These are phyloP conservation scores for Adansonia grandidieri DNA, from an alignment of 441 rosid species.

Conservation along the genomic window DNA sequence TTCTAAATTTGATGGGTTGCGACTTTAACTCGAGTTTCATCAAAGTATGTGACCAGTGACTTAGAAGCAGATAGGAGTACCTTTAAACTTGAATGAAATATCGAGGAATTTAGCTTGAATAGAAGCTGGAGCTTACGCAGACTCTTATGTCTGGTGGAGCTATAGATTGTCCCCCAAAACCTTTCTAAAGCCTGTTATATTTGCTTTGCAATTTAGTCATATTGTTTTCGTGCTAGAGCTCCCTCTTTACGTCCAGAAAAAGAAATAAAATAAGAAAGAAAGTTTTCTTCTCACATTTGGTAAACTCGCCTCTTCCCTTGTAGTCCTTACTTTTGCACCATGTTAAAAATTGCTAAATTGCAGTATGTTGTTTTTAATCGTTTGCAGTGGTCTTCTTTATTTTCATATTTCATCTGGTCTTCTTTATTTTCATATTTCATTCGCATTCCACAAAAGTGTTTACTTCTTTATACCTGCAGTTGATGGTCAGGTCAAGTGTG, in stretches of 20 bases:
- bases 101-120: background rate
- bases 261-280: background rate
- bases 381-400: background rate
- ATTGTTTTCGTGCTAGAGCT: background rate
- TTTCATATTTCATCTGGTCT: background rate
- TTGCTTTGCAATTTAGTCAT: background rate
- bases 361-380: background rate
- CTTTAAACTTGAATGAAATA: background rate
- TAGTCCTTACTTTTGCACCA: background rate
- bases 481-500: slow-evolving; percentile 74
- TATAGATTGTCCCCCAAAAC: background rate
- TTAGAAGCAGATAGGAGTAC: background rate
- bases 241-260: background rate
- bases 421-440: background rate
- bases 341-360: background rate
- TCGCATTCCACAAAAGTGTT: background rate
- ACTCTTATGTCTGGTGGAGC: background rate
- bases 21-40: background rate
- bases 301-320: background rate
- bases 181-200: background rate
- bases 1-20: background rate
- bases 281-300: background rate
- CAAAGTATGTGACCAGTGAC: background rate
- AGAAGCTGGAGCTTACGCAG: background rate
- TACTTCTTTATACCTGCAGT: slow-evolving; percentile 48